Percentiles rank a stretch among this genome's conserved stretches.
Evolutionary conservation across 176 grass and related monocot genomes (phyloP).

Genomic region (Stipa capillata): DNA sequence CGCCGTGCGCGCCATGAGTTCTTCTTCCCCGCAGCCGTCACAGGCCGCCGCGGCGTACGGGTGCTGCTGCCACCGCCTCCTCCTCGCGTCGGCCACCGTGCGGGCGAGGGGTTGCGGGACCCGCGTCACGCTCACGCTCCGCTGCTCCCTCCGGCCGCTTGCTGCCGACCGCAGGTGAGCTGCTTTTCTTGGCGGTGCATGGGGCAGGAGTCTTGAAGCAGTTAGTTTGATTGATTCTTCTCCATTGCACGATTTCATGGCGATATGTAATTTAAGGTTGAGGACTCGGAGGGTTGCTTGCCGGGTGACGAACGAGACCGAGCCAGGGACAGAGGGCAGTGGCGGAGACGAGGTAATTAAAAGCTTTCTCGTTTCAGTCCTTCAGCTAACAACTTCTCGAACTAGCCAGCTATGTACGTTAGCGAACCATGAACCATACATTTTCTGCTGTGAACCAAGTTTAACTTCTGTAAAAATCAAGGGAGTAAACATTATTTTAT

Average conservation of each 20-base stretch:
- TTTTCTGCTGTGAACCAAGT: too few relatives aligned
- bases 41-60: conserved; percentile 8
- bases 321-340: conserved; percentile 41
- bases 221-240: background rate
- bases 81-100: conserved; percentile 17
- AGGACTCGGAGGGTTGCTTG: conserved; percentile 33
- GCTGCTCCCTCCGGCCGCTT: background rate
- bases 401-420: background rate
- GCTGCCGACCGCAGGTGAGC: background rate
- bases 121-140: conserved; percentile 1
- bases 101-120: background rate
- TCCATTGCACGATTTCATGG: background rate
- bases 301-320: conserved; percentile 50
- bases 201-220: background rate
- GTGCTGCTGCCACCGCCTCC: conserved; percentile 13
- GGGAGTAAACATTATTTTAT: too few relatives aligned
- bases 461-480: too few relatives aligned
- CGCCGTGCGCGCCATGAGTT: conserved; percentile 21
- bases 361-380: background rate
- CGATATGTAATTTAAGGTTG: conserved; percentile 16
- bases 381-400: background rate
- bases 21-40: conserved; percentile 6
- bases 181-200: background rate
- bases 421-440: too few relatives aligned
- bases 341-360: conserved; percentile 35